Evolutionary conservation across 148 eudicot genomes (phyloP), one percentile per base, ranked within the genome.

Genomic region (Nepenthes mirabilis): DNA sequence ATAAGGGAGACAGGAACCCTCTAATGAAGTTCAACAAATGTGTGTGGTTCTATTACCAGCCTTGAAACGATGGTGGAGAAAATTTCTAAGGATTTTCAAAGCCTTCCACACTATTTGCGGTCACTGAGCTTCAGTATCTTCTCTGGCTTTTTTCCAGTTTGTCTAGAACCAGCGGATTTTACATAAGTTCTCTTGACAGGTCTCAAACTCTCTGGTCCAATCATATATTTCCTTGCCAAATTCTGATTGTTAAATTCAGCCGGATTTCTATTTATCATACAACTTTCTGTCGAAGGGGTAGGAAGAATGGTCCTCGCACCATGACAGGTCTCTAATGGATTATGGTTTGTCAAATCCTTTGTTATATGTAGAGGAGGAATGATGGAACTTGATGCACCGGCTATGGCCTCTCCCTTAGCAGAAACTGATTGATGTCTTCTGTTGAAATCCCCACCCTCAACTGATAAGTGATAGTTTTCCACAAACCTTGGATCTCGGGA

Each of bases 241-340:
- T 52, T 74, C 69, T 23, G 75, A 68, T 70, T 76, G 50, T 69
- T 77, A 67, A 87, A 79, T 66, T 91, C 97, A 66, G 90, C 88
- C 0, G 95, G 93, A 58, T 91, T 91, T 65, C 61, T 62, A 73
- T 83, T 91, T 34, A 81, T n/a, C 47, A 37, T 37, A 71, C 95
- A 91, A 2, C 61, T 47, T 34, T 62, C 78, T 11, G 51, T 57
- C 57, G 56, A 47, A 37, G 72, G 57, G 36, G 35, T 13, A 5
- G 45, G 74, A 9, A 43, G 1, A 10, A 52, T 14, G 2, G 63
- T 59, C 60, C 50, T 72, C 9, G 57, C 65, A 7, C 48, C 65
- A 40, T 13, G 45, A 7, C 12, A n/a, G 2, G 34, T 52, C 65
- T 2, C 2, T 2, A 6, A 14, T 10, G 1, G 57, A 23, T 14